Base-by-base conservation (phyloP, 495 filamentous ascomycete species). In the Clavariopsis aquatica region DNA sequence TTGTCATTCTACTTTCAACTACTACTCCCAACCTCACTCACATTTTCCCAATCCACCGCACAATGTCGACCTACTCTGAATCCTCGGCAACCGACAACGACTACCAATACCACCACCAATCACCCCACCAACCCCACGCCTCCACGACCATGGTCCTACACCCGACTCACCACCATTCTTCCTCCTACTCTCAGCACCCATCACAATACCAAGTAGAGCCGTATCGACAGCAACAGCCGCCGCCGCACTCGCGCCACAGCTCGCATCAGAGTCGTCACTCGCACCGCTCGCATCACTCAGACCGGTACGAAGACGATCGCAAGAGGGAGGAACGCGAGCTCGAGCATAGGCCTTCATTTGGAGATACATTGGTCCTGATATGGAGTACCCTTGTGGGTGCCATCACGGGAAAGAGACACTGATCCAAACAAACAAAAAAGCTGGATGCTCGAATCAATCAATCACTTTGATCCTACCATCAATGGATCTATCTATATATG, bases 311-410 rank as follows among this genome's bases (percentile, higher is more conserved):
- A 9, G 22, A 59, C 17, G 17, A n/a, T 8, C 8, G 15, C 9
- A 2, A 43, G 8, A 43, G 4, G 15, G 38, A 56, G 4, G 36
- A 57, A 7, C 54, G 36, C 17, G n/a, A 57, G 19, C 0, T 49
- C 0, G 63, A 70, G 43, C 27, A 41, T 26, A 43, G 68, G 58
- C 68, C 68, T 19, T 55, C 55, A 6, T 28, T 66, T 8, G 68
- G 68, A 8, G 68, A 66, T 24, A 64, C 68, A n/a, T 5, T 70
- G 46, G 17, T 60, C 17, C 36, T 65, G 58, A 55, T 66, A n/a
- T 66, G 49, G 47, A 45, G 59, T 27, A 60, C 29, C n/a, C 19
- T 69, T 6, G 26, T 23, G 27, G 57, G 58, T 1, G 57, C 56
- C 17, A 12, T 66, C 38, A 56, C 49, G 27, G 47, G 57, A 45